These are phyloP conservation scores for Sporisorium graminicola DNA, from an alignment of 1,284 basidiomycete species.

Conservation along the genomic window DNA sequence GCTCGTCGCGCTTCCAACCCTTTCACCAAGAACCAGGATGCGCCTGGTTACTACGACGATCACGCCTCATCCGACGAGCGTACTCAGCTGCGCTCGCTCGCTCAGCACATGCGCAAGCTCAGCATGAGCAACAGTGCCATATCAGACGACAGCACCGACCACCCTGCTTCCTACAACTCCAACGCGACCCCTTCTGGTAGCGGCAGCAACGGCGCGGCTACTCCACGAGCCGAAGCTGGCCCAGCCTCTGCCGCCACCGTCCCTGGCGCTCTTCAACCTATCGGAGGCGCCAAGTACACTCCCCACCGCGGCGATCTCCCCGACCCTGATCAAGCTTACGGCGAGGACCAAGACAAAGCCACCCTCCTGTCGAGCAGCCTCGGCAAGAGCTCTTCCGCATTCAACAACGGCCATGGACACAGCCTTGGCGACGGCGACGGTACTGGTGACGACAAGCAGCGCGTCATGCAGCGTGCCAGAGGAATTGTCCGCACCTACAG, in stretches of 20 bases:
- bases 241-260: slow-evolving; percentile 5
- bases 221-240: slow-evolving; percentile 30
- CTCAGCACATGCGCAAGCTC: slow-evolving; percentile 52
- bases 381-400: slow-evolving; percentile 19
- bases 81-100: slow-evolving; percentile 41
- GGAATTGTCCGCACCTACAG: slow-evolving; percentile 66
- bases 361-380: slow-evolving; percentile 35
- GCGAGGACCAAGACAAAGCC: slow-evolving; percentile 48
- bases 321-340: slow-evolving; percentile 35
- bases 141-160: slow-evolving; percentile 32
- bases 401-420: slow-evolving; percentile 14
- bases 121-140: slow-evolving; percentile 46
- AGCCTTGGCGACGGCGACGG: slow-evolving; percentile 4
- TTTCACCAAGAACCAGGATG: slow-evolving; percentile 52
- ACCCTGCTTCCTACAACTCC: slow-evolving; percentile 13
- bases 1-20: slow-evolving; percentile 42
- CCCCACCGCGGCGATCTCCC: slow-evolving; percentile 36
- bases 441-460: slow-evolving; percentile 34
- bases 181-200: slow-evolving; percentile 12
- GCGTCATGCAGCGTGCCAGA: slow-evolving; percentile 41
- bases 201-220: slow-evolving; percentile 35
- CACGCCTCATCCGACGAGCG: slow-evolving; percentile 22
- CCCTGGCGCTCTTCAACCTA: slow-evolving; percentile 15
- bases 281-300: slow-evolving; percentile 34
- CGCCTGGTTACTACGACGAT: slow-evolving; percentile 43